Evolutionary conservation across 345 rosid species (phyloP).

Genomic region (Lumnitzera littorea): DNA sequence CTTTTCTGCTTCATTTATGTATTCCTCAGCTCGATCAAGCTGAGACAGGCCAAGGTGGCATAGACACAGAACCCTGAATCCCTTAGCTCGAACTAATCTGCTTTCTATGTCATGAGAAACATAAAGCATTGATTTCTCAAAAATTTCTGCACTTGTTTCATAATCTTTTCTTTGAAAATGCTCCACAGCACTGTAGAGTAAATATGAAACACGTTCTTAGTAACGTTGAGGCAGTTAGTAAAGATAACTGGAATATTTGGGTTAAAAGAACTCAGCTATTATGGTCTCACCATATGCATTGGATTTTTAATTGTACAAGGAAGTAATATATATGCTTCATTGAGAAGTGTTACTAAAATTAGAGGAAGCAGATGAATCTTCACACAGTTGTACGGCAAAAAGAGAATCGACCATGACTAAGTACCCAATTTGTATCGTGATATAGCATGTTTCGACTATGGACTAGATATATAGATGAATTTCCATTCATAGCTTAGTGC

Average conservation of each 20-base stretch:
- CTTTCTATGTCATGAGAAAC: conserved; percentile 60
- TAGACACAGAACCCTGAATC: conserved; percentile 88
- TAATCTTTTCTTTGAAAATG: conserved; percentile 72
- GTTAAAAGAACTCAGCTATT: no score
- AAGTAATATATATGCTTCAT: neutral
- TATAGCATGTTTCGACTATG: no score
- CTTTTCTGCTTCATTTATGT: conserved; percentile 85
- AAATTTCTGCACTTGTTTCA: conserved; percentile 74
- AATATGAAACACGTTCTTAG: neutral
- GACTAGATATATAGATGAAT: no score
- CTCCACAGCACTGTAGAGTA: conserved; percentile 63
- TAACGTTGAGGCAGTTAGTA: no score
- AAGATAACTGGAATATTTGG: no score
- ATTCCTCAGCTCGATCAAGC: conserved; percentile 84
- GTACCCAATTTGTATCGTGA: no score
- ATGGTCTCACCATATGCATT: neutral
- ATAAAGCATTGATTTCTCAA: conserved; percentile 91
- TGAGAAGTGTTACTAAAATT: neutral
- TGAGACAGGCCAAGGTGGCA: conserved; percentile 78
- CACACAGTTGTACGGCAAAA: no score
- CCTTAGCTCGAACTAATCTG: conserved; percentile 75
- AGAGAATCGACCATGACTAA: no score
- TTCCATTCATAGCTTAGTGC: no score
- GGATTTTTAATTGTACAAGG: neutral
- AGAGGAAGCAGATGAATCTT: neutral